These are phyloP conservation scores for Dipteronia sinensis DNA, from an alignment of 345 rosid species.

Conservation along the genomic window DNA sequence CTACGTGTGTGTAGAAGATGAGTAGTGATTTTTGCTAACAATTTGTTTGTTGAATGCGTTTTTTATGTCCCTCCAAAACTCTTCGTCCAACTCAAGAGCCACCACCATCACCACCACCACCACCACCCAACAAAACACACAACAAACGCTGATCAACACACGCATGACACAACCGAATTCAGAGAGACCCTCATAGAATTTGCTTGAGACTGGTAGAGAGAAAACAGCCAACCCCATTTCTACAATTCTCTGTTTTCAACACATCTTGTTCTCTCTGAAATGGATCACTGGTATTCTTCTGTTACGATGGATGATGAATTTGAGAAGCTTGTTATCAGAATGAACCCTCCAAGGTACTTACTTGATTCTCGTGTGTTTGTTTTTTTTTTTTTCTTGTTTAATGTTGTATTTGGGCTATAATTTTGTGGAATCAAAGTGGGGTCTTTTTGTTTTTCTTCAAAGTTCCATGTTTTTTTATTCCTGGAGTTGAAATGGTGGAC, in stretches of 20 bases:
- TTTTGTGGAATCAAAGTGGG: constrained; percentile 20
- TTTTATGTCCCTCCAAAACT: constrained; percentile 42
- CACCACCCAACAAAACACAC: constrained; percentile 7
- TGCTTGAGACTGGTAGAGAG: neutral
- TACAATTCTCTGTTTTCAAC: neutral
- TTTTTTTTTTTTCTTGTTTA: neutral
- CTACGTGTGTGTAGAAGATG: neutral
- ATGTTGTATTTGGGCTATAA: neutral
- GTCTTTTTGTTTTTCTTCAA: constrained; percentile 13
- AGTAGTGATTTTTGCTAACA: too few species aligned
- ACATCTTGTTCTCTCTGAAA: constrained; percentile 16
- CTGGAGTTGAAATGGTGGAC: constrained; percentile 6
- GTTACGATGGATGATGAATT: constrained; percentile 60
- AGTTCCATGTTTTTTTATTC: constrained; percentile 13
- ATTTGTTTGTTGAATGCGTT: constrained; percentile 5
- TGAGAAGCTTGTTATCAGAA: constrained; percentile 70
- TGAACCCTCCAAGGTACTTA: constrained; percentile 79
- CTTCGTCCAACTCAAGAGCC: constrained; percentile 52
- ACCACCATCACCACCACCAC: constrained; percentile 3
- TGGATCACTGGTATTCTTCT: constrained; percentile 70
- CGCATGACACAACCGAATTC: constrained; percentile 22
- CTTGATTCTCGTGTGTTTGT: neutral
- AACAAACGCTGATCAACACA: constrained; percentile 14
- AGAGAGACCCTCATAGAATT: constrained; percentile 7
- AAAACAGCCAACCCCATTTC: constrained; percentile 10